Evolutionary conservation across 2,329 filamentous ascomycete genomes (phyloP).

Genomic region (Niveomyces coronatus): DNA sequence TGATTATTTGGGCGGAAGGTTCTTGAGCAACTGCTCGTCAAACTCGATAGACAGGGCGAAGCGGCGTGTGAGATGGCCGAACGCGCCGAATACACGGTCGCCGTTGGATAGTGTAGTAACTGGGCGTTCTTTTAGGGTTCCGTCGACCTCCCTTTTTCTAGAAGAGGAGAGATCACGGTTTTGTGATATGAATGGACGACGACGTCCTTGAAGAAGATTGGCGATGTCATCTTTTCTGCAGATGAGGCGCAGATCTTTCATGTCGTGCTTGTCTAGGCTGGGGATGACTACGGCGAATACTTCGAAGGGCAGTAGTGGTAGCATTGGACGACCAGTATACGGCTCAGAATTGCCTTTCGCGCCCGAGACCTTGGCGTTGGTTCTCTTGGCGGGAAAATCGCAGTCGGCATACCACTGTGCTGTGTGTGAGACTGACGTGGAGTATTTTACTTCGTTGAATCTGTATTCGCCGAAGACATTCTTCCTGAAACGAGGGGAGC

Average conservation of each 20-base stretch:
- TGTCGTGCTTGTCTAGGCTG: conserved; percentile 45
- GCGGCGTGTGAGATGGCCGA: conserved; percentile 48
- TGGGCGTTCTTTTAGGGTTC: conserved; percentile 15
- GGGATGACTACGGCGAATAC: conserved; percentile 48
- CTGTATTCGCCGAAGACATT: no score
- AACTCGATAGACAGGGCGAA: conserved; percentile 62
- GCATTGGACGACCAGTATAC: neutral
- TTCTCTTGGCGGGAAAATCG: no score
- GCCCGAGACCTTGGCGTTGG: neutral
- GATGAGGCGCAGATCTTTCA: conserved; percentile 52
- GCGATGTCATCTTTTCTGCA: conserved; percentile 47
- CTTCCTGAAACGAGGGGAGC: no score
- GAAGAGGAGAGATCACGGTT: conserved; percentile 37
- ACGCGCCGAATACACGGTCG: conserved; percentile 50
- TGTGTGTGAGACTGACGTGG: no score
- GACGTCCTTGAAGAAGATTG: conserved; percentile 49
- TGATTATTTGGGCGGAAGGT: conserved; percentile 45
- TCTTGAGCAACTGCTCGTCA: conserved; percentile 38
- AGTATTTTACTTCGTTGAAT: no score
- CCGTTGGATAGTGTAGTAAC: conserved; percentile 33
- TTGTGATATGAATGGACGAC: conserved; percentile 57
- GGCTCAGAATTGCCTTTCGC: no score
- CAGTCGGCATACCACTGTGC: no score
- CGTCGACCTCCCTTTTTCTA: conserved; percentile 16
- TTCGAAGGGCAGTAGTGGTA: conserved; percentile 39